phyloP scores from a whole-genome alignment of 129 eudicot species.

The Cynara cardunculus region DNA sequence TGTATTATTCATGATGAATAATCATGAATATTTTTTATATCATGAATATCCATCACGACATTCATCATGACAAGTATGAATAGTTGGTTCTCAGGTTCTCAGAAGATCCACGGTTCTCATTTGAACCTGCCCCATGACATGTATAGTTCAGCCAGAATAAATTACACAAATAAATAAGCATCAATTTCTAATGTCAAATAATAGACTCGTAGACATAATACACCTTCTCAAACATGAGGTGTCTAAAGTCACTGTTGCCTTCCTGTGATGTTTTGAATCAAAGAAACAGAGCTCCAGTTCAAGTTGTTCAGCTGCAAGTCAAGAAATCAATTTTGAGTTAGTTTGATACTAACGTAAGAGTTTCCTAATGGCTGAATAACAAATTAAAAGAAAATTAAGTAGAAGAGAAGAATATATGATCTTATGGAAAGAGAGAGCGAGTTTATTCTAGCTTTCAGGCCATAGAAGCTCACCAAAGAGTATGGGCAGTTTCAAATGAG shows the following conservation, averaged over 20 bases:
- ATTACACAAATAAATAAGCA: background rate
- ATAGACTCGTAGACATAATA: background rate
- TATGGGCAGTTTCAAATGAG: background rate
- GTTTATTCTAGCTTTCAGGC: background rate
- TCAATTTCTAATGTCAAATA: background rate
- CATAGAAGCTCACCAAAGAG: background rate
- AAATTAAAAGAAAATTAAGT: background rate
- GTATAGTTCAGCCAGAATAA: background rate
- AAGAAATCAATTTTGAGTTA: background rate
- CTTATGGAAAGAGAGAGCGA: background rate
- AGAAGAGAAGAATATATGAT: background rate
- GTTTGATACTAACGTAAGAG: background rate
- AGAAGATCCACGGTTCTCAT: background rate
- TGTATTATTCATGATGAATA: background rate
- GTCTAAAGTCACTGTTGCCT: slow-evolving; percentile 50
- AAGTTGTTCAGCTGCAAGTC: slow-evolving; percentile 56
- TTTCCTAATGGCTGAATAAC: background rate
- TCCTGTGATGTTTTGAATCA: slow-evolving; percentile 39
- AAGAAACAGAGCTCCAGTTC: slow-evolving; percentile 58
- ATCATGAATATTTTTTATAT: too few species aligned
- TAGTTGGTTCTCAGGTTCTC: background rate
- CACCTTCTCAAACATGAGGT: slow-evolving; percentile 62
- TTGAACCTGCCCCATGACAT: background rate
- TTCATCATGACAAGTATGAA: background rate
- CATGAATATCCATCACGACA: background rate